These are phyloP conservation scores for Coriolopsis trogii DNA, from an alignment of 1,284 basidiomycete genomes.

Conservation along the genomic window DNA sequence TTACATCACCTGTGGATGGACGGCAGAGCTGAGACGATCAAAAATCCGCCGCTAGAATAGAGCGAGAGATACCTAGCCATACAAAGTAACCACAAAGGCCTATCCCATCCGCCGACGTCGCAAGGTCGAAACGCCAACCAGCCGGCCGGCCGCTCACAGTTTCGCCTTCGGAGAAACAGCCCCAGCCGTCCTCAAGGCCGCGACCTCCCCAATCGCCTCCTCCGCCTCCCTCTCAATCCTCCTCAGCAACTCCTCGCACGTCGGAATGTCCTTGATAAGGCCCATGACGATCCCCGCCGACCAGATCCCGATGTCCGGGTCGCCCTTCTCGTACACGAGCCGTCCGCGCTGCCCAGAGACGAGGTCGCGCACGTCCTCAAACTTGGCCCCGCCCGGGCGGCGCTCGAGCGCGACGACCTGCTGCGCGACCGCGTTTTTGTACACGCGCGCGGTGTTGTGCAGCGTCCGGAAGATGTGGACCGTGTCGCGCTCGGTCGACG, in stretches of 20 bases:
- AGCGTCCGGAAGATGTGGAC: slow-evolving; percentile 91
- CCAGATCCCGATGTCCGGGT: slow-evolving; percentile 90
- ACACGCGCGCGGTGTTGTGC: slow-evolving; percentile 88
- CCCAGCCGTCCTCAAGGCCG: slow-evolving; percentile 39
- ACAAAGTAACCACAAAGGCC: too few species aligned
- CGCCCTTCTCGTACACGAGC: slow-evolving; percentile 84
- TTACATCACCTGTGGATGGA: too few species aligned
- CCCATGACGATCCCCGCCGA: slow-evolving; percentile 79
- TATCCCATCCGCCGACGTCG: too few species aligned
- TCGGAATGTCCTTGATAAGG: slow-evolving; percentile 86
- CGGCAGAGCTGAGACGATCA: too few species aligned
- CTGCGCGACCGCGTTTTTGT: slow-evolving; percentile 80
- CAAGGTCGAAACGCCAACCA: too few species aligned
- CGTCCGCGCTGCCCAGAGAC: slow-evolving; percentile 82
- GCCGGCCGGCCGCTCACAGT: slow-evolving; percentile 36
- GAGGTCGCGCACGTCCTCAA: slow-evolving; percentile 82
- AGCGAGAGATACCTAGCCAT: too few species aligned
- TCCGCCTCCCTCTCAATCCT: slow-evolving; percentile 82
- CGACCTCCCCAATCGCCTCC: slow-evolving; percentile 62
- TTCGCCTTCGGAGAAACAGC: slow-evolving; percentile 45
- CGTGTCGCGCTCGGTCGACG: slow-evolving; percentile 80
- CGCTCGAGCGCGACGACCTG: slow-evolving; percentile 86
- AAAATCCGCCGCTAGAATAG: too few species aligned
- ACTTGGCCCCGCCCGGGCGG: slow-evolving; percentile 84
- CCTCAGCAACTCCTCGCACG: slow-evolving; percentile 75